Percentiles rank a stretch among this genome's conserved stretches.
phyloP scores from a whole-genome alignment of 208 protist genomes.

The Leishmania gerbilli region DNA sequence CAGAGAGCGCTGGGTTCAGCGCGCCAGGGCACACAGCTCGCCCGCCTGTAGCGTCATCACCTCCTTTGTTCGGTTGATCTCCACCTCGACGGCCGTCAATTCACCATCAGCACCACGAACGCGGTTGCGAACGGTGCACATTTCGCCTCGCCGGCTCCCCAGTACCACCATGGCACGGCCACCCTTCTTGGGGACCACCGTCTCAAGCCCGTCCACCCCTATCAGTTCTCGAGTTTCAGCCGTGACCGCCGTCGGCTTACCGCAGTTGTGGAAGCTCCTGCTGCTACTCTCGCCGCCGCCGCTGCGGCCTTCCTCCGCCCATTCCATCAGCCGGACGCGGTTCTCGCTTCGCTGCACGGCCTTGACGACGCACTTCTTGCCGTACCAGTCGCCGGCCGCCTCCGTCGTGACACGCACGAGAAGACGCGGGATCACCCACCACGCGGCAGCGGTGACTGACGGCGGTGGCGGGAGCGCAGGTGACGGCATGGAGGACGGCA shows the following conservation, averaged over 20 bases:
- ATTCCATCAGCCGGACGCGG: conserved; percentile 52
- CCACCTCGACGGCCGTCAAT: conserved; percentile 52
- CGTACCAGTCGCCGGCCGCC: conserved; percentile 54
- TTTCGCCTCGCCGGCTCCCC: conserved; percentile 57
- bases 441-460: conserved; percentile 14
- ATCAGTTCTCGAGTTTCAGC: conserved; percentile 61
- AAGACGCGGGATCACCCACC: conserved; percentile 81
- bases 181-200: conserved; percentile 72
- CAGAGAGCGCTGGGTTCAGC: neutral
- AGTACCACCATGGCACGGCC: conserved; percentile 66
- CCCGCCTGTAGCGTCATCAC: conserved; percentile 46
- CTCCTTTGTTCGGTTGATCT: conserved; percentile 37
- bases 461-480: neutral
- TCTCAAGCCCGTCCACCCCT: conserved; percentile 65
- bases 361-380: conserved; percentile 71
- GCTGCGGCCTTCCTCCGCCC: conserved; percentile 7
- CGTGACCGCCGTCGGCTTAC: neutral
- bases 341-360: conserved; percentile 46
- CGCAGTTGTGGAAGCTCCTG: neutral
- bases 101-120: conserved; percentile 40
- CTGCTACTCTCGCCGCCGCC: conserved; percentile 7
- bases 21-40: conserved; percentile 52
- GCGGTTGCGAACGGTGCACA: conserved; percentile 52
- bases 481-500: neutral
- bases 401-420: conserved; percentile 75